Percentiles rank a stretch among this genome's conserved stretches.
Evolutionary conservation across 192 early-diverging fungal genomes (phyloP).

Genomic region (Backusella westeae): DNA sequence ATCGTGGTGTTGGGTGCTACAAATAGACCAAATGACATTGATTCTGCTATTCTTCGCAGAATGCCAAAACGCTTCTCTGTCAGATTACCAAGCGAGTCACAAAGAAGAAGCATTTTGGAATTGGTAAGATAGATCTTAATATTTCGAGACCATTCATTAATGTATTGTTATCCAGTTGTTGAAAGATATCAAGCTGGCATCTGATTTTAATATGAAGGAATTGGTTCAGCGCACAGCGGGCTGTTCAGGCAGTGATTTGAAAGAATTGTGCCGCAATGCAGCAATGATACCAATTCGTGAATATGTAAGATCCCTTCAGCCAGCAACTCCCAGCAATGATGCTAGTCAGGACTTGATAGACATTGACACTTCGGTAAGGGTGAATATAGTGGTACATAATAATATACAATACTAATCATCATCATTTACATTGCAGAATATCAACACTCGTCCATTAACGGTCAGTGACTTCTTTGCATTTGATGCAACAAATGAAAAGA

Average conservation of each 20-base stretch:
- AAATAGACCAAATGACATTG: conserved; percentile 97
- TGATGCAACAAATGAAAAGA: conserved; percentile 19
- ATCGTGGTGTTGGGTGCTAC: conserved; percentile 90
- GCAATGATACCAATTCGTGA: conserved; percentile 94
- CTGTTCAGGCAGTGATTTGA: conserved; percentile 91
- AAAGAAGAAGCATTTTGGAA: conserved; percentile 81
- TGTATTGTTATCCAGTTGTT: conserved; percentile 59
- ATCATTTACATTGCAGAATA: conserved; percentile 12
- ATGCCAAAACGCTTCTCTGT: conserved; percentile 97
- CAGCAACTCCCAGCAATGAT: conserved; percentile 12
- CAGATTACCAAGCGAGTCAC: conserved; percentile 75
- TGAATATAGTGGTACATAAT: neutral
- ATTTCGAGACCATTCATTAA: too few relatives aligned
- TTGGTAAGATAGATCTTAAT: conserved; percentile 37
- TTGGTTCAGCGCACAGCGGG: conserved; percentile 79
- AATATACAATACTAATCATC: neutral
- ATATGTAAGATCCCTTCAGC: conserved; percentile 59
- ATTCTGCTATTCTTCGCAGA: conserved; percentile 91
- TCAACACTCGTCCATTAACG: conserved; percentile 21
- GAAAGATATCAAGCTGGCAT: conserved; percentile 59
- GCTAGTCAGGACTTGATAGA: conserved; percentile 24
- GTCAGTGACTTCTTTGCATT: conserved; percentile 23
- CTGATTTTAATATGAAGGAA: conserved; percentile 61
- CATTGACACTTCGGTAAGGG: conserved; percentile 22
- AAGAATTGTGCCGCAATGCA: conserved; percentile 95